These are phyloP conservation scores for Nakazawaea populi DNA, from an alignment of 805 yeast species.

Conservation along the genomic window DNA sequence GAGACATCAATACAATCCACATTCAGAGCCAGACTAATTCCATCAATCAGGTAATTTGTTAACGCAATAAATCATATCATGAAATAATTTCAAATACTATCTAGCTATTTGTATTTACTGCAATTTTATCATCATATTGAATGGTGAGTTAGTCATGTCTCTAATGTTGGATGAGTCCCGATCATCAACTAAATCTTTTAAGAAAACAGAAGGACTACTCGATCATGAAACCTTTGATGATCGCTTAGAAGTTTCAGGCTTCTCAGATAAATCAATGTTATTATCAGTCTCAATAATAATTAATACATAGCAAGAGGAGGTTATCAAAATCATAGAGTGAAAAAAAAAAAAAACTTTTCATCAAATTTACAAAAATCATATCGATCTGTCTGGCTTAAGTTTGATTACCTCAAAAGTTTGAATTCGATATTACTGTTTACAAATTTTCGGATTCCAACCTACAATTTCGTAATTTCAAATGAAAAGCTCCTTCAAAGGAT, in stretches of 20 bases:
- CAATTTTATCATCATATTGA: conserved; percentile 15
- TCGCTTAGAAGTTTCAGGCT: background rate
- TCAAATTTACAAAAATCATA: no score
- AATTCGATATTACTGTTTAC: no score
- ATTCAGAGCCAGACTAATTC: background rate
- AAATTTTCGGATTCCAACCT: no score
- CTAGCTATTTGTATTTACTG: conserved; percentile 34
- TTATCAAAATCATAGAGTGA: no score
- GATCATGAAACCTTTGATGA: background rate
- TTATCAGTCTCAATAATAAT: background rate
- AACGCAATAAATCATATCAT: conserved; percentile 17
- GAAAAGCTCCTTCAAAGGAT: background rate
- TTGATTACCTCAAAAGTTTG: no score
- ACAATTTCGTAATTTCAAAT: background rate
- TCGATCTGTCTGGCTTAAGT: no score
- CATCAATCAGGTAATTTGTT: conserved; percentile 4
- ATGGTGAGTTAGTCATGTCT: no score
- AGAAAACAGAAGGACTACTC: background rate
- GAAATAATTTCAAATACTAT: conserved; percentile 32
- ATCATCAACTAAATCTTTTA: background rate
- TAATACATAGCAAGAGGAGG: no score
- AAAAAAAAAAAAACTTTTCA: no score
- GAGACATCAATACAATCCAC: no score
- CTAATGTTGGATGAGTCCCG: background rate
- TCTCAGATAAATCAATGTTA: background rate